These are phyloP conservation scores for Boletellus sp. DNA, from an alignment of 1,284 basidiomycete genomes.

Conservation along the genomic window DNA sequence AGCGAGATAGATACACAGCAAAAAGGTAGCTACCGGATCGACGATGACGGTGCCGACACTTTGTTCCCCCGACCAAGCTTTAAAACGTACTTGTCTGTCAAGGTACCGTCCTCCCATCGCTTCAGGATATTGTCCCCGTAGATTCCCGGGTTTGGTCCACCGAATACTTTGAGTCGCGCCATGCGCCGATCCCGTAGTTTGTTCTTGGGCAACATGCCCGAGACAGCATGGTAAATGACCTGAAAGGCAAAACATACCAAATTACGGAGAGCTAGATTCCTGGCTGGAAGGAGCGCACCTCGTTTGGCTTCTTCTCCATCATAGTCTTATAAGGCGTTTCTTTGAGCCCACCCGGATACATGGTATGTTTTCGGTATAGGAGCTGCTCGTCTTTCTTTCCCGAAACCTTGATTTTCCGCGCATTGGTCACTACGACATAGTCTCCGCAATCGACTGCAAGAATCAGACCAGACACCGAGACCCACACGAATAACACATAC, in stretches of 20 bases:
- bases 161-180: conserved; percentile 83
- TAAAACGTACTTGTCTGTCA: conserved; percentile 49
- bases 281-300: conserved; percentile 55
- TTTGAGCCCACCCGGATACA: conserved; percentile 93
- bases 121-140: conserved; percentile 66
- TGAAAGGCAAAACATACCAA: conserved; percentile 32
- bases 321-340: conserved; percentile 81
- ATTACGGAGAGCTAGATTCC: neutral
- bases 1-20: conserved; percentile 1
- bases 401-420: conserved; percentile 80
- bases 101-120: conserved; percentile 74
- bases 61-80: conserved; percentile 30
- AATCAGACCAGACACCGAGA: neutral
- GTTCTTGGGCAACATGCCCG: conserved; percentile 97
- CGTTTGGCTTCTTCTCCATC: conserved; percentile 85
- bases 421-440: conserved; percentile 96
- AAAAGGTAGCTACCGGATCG: conserved; percentile 9
- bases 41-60: conserved; percentile 15
- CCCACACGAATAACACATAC: conserved; percentile 43
- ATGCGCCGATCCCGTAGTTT: conserved; percentile 83
- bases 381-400: conserved; percentile 89
- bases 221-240: conserved; percentile 94
- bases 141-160: conserved; percentile 68
- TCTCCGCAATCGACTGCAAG: conserved; percentile 87
- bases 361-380: conserved; percentile 86